Base-by-base conservation (phyloP, 306 rosid genomes). In the Gastrolobium bilobum region DNA sequence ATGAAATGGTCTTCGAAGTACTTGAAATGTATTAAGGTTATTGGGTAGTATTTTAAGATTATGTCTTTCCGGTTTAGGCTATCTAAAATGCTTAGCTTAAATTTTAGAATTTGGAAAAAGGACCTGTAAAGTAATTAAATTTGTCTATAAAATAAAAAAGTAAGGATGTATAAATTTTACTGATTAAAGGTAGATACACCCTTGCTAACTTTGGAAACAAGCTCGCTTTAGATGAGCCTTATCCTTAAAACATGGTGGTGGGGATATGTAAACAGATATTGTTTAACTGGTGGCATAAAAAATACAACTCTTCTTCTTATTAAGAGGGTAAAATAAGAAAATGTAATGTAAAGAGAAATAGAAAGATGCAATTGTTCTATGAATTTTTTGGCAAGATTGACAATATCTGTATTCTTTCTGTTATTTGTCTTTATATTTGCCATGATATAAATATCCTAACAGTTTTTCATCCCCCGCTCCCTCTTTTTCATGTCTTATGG, bases 401-500 rank as follows among this genome's bases (percentile, higher is more conserved):
- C 52, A 71, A 31, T 31, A 56, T 70, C 46, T 62, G 38, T 71
- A 48, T 58, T 13, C 15, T 57, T 81, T 65, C 61, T 52, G 13
- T 42, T 43, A 33, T 71, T 53, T 71, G 13, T 15, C 30, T 31
- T 57, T 30, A 31, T 61, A 39, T 68, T 74, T 62, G 30, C 10
- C 53, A 39, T 54, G 40, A 38, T 43, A 31, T 82, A 14, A 51
- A 51, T 59, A 68, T 68, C 62, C 59, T 76, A 38, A 67, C 15
- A 44, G 62, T 4, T 50, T 69, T 76, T 66, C 34, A 14, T 38
- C 50, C 48, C 56, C 4, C 0, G 1, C 42, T 10, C 26, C n/a
- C 38, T 34, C 5, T 31, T 57, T 85, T 74, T 51, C 73, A 37
- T 78, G 44, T 65, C 60, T 65, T 68, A 66, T 54, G 73, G 78